Base-by-base conservation (phyloP, 2,329 filamentous ascomycete genomes). In the Alternaria sp. region DNA sequence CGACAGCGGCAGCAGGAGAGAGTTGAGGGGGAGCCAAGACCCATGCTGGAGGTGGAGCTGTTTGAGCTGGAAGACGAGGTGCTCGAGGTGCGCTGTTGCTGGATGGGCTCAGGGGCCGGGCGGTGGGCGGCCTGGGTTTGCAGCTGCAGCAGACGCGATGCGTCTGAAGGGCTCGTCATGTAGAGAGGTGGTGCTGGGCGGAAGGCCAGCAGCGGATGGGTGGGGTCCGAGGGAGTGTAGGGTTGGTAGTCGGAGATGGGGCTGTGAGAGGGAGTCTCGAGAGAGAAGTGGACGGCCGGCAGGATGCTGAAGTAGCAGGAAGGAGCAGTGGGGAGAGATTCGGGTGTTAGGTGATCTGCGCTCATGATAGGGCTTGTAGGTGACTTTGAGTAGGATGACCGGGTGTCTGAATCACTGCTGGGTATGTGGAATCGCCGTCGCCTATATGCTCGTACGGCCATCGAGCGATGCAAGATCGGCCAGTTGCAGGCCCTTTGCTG, bases 121-220 rank as follows among this genome's bases (percentile, higher is more conserved):
- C 74, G 71, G 56, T 80, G 69, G 42, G 77, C 75, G 46, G 78
- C 78, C 12, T 68, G 49, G 14, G 78, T 79, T 58, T 80, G 78
- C 11, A 80, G 67, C 65, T 80, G 78, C 53, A 80, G 69, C 28
- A 80, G 52, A 53, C 74, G 75, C 55, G 77, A 77, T 36, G 74
- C 70, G 46, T 78, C 73, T 1, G 58, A 43, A 9, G 70, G 60
- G 52, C 63, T 61, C 54, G 67, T 63, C 72, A 72, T 75, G 44
- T 60, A 60, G 48, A 59, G 51, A 12, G 51, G 30, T 6, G 67
- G 57, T n/a, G 57, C 28, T 18, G 51, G 42, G 43, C 76, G 70
- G 34, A 64, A 67, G 55, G 78, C 77, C 61, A 80, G 67, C 12
- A 80, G 71, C 44, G 77, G 78, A 41, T 80, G 69, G 48, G 60